Base-by-base conservation (phyloP, 495 filamentous ascomycete species). In the Trichoderma reesei region DNA sequence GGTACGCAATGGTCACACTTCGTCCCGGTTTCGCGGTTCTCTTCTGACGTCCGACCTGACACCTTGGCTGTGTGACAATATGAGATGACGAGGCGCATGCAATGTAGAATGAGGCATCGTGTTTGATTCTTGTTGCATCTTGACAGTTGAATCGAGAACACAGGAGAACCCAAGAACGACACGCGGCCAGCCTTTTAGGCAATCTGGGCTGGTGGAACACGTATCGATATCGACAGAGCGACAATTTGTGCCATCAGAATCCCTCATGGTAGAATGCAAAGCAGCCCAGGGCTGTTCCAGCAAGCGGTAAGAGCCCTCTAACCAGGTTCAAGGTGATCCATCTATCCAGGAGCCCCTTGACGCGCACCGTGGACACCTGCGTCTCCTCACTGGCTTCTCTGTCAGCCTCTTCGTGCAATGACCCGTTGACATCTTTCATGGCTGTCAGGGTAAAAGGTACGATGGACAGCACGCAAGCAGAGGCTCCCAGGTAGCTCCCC, bases 361-460 rank as follows among this genome's bases (percentile, higher is more conserved):
- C 41, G 31, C 20, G 38, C 7, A 13, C 20, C 10, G 11, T 11
- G 11, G 61, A 20, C 65, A 16, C 59, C 37, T 42, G 65, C 2
- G 16, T 9, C 11, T 34, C 18, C 51, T 33, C 51, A 9, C 51
- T 14, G 56, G 44, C 66, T 34, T 60, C 63, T 65, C 51, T 61
- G 51, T 31, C 31, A 16, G 72, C 69, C 64, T 71, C 70, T 16
- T 51, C 68, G 59, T 62, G 61, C n/a, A 78, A 63, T 13, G 38
- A 37, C 0, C n/a, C 16, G 62, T 77, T 76, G 8, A 67, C 71
- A 0, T 41, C 44, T 44, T 56, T 65, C 69, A 78, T 73, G 38
- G 68, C 64, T 5, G 66, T 59, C 1, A 73, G n/a, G 8, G 74
- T 77, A 62, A 65, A 79, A 16, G 74, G 73, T 1, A 72, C 60